Evolutionary conservation across 257 asterid genomes (phyloP).

Genomic region (Plantago ovata): DNA sequence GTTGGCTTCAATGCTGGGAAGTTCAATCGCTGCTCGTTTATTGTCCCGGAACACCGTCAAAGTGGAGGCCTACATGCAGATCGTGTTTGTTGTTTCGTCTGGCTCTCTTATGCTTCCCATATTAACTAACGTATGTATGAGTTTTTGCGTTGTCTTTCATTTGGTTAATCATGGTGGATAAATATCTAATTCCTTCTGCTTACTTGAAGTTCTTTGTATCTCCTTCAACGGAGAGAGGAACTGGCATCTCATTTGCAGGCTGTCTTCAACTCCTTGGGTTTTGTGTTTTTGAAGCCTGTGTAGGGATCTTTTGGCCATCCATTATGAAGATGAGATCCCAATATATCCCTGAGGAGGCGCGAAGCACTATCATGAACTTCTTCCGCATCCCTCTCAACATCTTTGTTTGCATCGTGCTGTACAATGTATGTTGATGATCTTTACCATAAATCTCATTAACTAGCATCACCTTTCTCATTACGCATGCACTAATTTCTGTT

Average conservation of each 20-base stretch:
- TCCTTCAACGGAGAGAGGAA: constrained; percentile 58
- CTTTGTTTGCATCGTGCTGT: constrained; percentile 86
- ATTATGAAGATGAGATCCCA: constrained; percentile 99
- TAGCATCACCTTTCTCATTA: background rate
- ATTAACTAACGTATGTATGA: constrained; percentile 51
- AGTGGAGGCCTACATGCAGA: constrained; percentile 91
- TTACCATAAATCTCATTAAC: background rate
- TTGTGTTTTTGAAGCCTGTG: constrained; percentile 85
- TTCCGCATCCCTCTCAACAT: constrained; percentile 91
- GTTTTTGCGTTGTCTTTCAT: constrained; percentile 3
- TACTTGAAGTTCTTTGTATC: constrained; percentile 57
- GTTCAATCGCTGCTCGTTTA: constrained; percentile 86
- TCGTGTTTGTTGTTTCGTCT: constrained; percentile 72
- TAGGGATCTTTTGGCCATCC: constrained; percentile 97
- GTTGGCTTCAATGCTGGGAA: constrained; percentile 96
- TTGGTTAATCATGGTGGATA: constrained; percentile 11
- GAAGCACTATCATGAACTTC: constrained; percentile 96
- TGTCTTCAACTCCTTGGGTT: constrained; percentile 81
- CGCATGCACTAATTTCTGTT: background rate
- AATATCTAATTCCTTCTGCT: constrained; percentile 25
- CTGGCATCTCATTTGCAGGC: constrained; percentile 66
- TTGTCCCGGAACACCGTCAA: constrained; percentile 65
- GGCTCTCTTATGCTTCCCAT: constrained; percentile 80
- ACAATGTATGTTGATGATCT: constrained; percentile 50
- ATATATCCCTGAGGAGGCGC: constrained; percentile 93